phyloP scores from a whole-genome alignment of 1,139 yeast genomes.

The Hemisphaericaspora xylanilytica region DNA sequence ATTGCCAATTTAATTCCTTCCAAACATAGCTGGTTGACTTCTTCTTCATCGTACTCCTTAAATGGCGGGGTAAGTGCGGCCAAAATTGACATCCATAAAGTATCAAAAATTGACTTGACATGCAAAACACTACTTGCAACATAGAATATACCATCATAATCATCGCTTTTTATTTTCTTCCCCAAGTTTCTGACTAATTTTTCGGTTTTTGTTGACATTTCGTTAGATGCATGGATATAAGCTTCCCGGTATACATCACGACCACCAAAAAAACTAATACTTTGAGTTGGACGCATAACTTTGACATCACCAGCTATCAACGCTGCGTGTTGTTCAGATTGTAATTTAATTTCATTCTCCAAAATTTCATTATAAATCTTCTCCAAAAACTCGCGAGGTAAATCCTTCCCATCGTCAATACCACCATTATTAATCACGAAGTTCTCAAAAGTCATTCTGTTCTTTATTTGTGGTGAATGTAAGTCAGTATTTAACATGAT shows the following conservation, averaged over 20 bases:
- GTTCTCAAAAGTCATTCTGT: conserved; percentile 83
- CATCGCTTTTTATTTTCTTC: conserved; percentile 38
- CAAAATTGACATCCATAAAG: conserved; percentile 93
- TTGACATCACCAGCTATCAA: conserved; percentile 62
- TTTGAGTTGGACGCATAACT: conserved; percentile 29
- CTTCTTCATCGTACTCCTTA: conserved; percentile 81
- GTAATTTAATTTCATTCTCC: conserved; percentile 79
- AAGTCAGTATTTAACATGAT: conserved; percentile 92
- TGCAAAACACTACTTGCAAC: conserved; percentile 81
- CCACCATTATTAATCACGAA: conserved; percentile 85
- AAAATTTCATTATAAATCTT: conserved; percentile 75
- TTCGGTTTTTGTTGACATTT: conserved; percentile 88
- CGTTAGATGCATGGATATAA: conserved; percentile 86
- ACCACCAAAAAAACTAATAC: conserved; percentile 69
- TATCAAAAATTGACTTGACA: conserved; percentile 90
- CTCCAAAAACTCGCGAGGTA: conserved; percentile 70
- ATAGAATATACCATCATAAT: conserved; percentile 30
- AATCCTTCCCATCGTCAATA: conserved; percentile 87
- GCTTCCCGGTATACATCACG: conserved; percentile 81
- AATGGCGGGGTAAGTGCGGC: conserved; percentile 95
- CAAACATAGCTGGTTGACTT: conserved; percentile 66
- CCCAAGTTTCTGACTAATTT: conserved; percentile 73
- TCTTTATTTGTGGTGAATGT: conserved; percentile 83
- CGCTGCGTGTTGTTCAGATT: conserved; percentile 94
- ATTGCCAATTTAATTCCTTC: conserved; percentile 85